Evolutionary conservation across 108 stramenopile genomes (phyloP).

Genomic region (Epithemia pelagica): DNA sequence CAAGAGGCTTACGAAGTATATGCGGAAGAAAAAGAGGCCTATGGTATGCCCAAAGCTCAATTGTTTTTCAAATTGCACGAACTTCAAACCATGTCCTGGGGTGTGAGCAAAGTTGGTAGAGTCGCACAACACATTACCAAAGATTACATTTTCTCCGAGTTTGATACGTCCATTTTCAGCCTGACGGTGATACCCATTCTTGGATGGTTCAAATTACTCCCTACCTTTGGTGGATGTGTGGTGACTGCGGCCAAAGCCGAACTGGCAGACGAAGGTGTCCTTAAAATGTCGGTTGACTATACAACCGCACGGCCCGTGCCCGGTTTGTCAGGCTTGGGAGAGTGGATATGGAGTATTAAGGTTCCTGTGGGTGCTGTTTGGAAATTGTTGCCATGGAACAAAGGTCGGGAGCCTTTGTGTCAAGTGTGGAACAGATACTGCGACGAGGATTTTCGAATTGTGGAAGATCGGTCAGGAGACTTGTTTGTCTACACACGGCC

Average conservation of each 20-base stretch:
- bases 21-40: constrained; percentile 51
- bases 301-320: constrained; percentile 71
- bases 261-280: constrained; percentile 38
- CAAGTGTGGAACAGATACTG: constrained; percentile 60
- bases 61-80: constrained; percentile 92
- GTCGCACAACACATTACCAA: constrained; percentile 68
- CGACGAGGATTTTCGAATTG: constrained; percentile 79
- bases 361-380: constrained; percentile 81
- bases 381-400: constrained; percentile 87
- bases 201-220: constrained; percentile 89
- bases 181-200: constrained; percentile 87
- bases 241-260: constrained; percentile 63
- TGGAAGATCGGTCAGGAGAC: constrained; percentile 73
- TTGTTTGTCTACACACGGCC: constrained; percentile 82
- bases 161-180: constrained; percentile 71
- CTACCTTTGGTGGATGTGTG: constrained; percentile 93
- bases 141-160: constrained; percentile 65
- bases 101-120: constrained; percentile 78
- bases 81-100: constrained; percentile 90
- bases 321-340: constrained; percentile 69
- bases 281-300: constrained; percentile 80
- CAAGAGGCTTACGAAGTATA: constrained; percentile 74
- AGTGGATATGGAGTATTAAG: constrained; percentile 78
- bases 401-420: constrained; percentile 58
- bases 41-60: constrained; percentile 55